Evolutionary conservation across 75 land plant genomes (phyloP).

Genomic region (Cryptomeria japonica): DNA sequence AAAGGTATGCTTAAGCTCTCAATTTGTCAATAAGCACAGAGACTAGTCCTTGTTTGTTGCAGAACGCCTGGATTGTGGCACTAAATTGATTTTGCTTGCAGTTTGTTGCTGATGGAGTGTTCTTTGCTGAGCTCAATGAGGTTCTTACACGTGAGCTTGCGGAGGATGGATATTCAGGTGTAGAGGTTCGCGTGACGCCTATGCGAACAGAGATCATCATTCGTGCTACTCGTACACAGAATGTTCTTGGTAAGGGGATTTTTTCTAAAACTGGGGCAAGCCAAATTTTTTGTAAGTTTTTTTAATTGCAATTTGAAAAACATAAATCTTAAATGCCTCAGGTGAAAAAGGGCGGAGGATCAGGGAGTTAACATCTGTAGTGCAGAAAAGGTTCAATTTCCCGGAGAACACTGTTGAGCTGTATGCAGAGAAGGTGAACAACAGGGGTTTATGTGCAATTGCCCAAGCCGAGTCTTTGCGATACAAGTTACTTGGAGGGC

Average conservation of each 20-base stretch:
- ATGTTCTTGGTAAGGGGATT: slow-evolving; percentile 46
- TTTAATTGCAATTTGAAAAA: background rate
- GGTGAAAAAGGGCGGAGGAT: slow-evolving; percentile 90
- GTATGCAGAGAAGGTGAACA: slow-evolving; percentile 94
- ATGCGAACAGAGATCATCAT: slow-evolving; percentile 70
- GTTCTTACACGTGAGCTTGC: slow-evolving; percentile 65
- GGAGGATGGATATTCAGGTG: slow-evolving; percentile 71
- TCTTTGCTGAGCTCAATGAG: slow-evolving; percentile 64
- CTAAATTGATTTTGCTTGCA: slow-evolving; percentile 13
- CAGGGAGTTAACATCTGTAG: slow-evolving; percentile 76
- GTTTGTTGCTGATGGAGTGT: slow-evolving; percentile 69
- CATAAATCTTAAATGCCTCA: slow-evolving; percentile 7
- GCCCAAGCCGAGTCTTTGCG: slow-evolving; percentile 88
- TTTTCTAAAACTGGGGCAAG: background rate
- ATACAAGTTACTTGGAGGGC: slow-evolving; percentile 88
- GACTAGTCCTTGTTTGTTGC: background rate
- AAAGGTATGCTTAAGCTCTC: slow-evolving; percentile 36
- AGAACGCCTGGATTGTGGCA: background rate
- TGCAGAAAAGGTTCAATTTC: slow-evolving; percentile 84
- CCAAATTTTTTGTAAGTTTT: background rate
- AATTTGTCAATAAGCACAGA: background rate
- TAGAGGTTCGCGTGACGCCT: slow-evolving; percentile 62
- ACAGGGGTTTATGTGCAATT: slow-evolving; percentile 80
- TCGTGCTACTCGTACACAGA: slow-evolving; percentile 64
- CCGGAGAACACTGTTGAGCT: slow-evolving; percentile 80